Base-by-base conservation (phyloP, 495 filamentous ascomycete species). In the Clohesyomyces aquaticus region DNA sequence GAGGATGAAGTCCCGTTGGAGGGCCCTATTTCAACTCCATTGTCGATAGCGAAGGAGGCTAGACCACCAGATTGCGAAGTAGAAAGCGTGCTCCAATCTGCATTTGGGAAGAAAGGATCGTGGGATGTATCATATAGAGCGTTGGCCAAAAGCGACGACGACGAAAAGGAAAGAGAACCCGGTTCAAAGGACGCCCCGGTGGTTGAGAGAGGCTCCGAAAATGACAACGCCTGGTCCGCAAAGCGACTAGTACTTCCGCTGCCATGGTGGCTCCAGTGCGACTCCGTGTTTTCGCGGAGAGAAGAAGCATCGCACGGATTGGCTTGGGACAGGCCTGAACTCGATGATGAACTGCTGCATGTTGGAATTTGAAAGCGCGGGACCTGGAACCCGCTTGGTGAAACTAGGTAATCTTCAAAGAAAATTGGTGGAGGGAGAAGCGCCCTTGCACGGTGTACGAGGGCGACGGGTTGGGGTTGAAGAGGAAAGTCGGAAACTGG, bases 381-480 rank as follows among this genome's bases (percentile, higher is more conserved):
- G 46, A 21, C 32, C 9, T 46, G 14, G 22, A 11, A 58, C 59
- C 65, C 65, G 65, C 59, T 63, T 51, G 52, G 19, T 23, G 48
- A 54, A 63, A 27, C 47, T 53, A 62, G 46, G 58, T 57, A 53
- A 8, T 67, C 58, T 26, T 67, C 65, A 67, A 63, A 63, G 53
- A 32, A 63, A 67, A 57, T 62, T 29, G 58, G 35, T 50, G 25
- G n/a, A 42, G 19, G 4, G 2, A 29, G 29, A 46, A 58, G 53
- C 21, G 51, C 58, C 65, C 59, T 47, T 67, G 58, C 65, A 61
- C 59, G 26, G 41, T 21, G 42, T 58, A 53, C 16, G 54, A 54
- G 53, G 52, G 65, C 42, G 53, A 43, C 26, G 22, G 46, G 50
- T 46, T 18, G 35, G 42, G 26, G 59, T 53, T 41, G 38, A 55